phyloP scores from a whole-genome alignment of 345 rosid genomes.

The Adansonia digitata region DNA sequence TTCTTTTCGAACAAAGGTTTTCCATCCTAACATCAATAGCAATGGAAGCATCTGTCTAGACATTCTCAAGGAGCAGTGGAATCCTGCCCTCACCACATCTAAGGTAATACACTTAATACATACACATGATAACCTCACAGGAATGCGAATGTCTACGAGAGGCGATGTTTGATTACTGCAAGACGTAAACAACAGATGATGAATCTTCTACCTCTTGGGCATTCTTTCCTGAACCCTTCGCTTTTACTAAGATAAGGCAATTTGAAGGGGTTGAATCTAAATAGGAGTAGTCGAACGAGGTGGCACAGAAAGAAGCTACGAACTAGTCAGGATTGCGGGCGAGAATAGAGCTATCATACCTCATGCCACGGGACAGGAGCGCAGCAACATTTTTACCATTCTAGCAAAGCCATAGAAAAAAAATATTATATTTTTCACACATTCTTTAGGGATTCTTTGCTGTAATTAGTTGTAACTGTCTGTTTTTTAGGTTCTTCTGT shows the following conservation, averaged over 20 bases:
- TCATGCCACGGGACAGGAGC: too few species aligned
- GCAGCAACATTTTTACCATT: not conserved
- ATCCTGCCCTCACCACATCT: constrained; percentile 66
- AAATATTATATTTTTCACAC: not conserved
- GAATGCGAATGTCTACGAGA: too few species aligned
- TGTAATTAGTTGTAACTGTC: not conserved
- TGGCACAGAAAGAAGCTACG: too few species aligned
- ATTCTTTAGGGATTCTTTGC: not conserved
- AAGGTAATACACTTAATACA: constrained; percentile 33
- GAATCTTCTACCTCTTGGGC: too few species aligned
- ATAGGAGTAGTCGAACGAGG: not conserved
- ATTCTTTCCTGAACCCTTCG: too few species aligned
- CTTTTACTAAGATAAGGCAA: too few species aligned
- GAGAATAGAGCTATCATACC: too few species aligned
- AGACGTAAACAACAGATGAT: too few species aligned
- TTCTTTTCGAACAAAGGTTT: constrained; percentile 66
- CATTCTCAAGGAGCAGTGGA: constrained; percentile 76
- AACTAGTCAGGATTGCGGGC: too few species aligned
- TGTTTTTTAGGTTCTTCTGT: constrained; percentile 54
- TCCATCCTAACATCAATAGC: constrained; percentile 68
- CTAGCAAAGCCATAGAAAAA: not conserved
- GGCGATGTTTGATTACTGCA: too few species aligned
- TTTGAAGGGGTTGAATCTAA: too few species aligned
- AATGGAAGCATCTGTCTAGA: constrained; percentile 76
- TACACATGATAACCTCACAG: not conserved